phyloP scores from a whole-genome alignment of 768 basidiomycete species.

The Boletellus ananas region DNA sequence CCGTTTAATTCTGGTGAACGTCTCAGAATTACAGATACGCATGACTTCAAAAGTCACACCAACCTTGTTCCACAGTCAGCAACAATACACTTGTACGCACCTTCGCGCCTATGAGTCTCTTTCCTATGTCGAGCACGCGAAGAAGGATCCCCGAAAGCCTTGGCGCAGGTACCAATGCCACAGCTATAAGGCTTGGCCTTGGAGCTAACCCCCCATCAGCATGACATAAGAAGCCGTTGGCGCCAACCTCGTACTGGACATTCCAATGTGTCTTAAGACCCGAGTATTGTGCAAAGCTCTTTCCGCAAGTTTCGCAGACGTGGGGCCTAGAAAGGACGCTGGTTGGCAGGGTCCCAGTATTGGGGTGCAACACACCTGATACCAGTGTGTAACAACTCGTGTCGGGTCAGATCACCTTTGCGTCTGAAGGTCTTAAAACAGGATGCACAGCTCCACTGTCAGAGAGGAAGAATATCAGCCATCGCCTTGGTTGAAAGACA shows the following conservation, averaged over 20 bases:
- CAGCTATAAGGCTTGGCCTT: slow-evolving; percentile 52
- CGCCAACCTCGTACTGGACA: slow-evolving; percentile 49
- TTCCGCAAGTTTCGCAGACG: slow-evolving; percentile 49
- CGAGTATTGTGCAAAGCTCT: slow-evolving; percentile 54
- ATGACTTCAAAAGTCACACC: slow-evolving; percentile 1
- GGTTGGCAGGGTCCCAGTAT: background rate
- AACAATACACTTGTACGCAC: slow-evolving; percentile 44
- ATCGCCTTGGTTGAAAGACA: background rate
- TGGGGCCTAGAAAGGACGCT: slow-evolving; percentile 41
- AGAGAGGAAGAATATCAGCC: background rate
- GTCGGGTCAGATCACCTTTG: slow-evolving; percentile 59
- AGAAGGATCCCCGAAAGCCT: slow-evolving; percentile 65
- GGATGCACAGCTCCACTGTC: slow-evolving; percentile 38
- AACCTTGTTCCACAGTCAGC: slow-evolving; percentile 48
- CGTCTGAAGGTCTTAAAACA: slow-evolving; percentile 53
- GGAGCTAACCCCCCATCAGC: slow-evolving; percentile 37
- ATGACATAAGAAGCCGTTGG: background rate
- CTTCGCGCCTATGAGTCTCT: slow-evolving; percentile 48
- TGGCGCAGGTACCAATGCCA: slow-evolving; percentile 41
- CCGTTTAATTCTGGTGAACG: slow-evolving; percentile 54
- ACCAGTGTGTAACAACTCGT: slow-evolving; percentile 47
- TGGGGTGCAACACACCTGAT: slow-evolving; percentile 39
- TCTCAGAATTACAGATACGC: background rate
- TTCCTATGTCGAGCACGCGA: slow-evolving; percentile 62
- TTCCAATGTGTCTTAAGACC: slow-evolving; percentile 64